Evolutionary conservation across 768 basidiomycete genomes (phyloP).

Genomic region (Termitomyces sp.): DNA sequence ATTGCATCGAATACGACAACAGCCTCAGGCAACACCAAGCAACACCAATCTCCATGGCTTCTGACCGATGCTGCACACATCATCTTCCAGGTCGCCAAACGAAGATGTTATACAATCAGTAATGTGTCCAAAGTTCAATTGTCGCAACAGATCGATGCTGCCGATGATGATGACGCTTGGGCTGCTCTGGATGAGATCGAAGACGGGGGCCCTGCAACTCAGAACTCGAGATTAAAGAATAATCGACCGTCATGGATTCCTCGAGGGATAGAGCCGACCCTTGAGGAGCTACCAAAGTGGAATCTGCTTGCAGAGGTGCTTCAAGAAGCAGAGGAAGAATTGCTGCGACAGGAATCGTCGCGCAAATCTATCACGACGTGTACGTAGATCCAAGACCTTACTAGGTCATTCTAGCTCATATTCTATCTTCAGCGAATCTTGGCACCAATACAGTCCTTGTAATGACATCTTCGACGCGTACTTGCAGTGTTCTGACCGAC

Average conservation of each 20-base stretch:
- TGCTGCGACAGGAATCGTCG: constrained; percentile 54
- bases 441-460: constrained; percentile 79
- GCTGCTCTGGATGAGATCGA: constrained; percentile 65
- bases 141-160: constrained; percentile 34
- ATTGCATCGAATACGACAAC: constrained; percentile 52
- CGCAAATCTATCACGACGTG: constrained; percentile 22
- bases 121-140: constrained; percentile 18
- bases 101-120: constrained; percentile 68
- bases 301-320: constrained; percentile 77
- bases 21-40: constrained; percentile 48
- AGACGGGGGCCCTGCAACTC: constrained; percentile 13
- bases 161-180: constrained; percentile 74
- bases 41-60: constrained; percentile 85
- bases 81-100: constrained; percentile 78
- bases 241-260: constrained; percentile 63
- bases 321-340: constrained; percentile 87
- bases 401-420: background rate
- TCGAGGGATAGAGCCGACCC: constrained; percentile 72
- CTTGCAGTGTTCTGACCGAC: constrained; percentile 70
- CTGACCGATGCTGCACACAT: constrained; percentile 87
- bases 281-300: constrained; percentile 98
- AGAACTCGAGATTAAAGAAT: constrained; percentile 17
- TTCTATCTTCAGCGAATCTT: constrained; percentile 26
- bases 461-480: constrained; percentile 81
- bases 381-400: constrained; percentile 8